A percentile compares a stretch with the other conserved stretches of the same genome.
Conservation (phyloP, 805 yeast genomes). For the Hanseniaspora meyeri region DNA sequence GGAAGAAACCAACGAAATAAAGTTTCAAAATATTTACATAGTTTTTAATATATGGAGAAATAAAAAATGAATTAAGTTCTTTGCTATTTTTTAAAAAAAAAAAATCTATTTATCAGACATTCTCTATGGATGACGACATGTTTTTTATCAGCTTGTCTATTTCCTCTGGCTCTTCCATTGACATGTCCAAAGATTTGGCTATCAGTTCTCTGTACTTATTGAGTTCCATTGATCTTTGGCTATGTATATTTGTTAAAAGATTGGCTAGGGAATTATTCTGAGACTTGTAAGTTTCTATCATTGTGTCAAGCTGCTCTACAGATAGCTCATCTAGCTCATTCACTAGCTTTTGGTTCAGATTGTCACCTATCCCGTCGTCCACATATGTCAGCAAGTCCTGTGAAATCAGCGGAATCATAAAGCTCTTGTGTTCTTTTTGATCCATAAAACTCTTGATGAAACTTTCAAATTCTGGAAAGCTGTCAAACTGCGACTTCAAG, state of each 20-base stretch:
- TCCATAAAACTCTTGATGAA: constrained; percentile 29
- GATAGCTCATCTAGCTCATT: not conserved
- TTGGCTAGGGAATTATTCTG: not conserved
- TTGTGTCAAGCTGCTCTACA: not conserved
- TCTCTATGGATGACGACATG: not conserved
- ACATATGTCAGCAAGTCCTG: constrained; percentile 2
- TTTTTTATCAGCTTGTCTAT: not conserved
- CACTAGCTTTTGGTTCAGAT: not conserved
- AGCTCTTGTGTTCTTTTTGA: not conserved
- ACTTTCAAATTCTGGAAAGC: constrained; percentile 50
- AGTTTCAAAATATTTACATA: not conserved
- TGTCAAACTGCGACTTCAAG: constrained; percentile 46
- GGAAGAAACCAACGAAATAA: constrained; percentile 34
- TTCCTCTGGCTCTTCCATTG: not conserved
- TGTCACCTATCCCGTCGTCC: not conserved
- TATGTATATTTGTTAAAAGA: not conserved
- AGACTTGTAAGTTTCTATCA: constrained; percentile 5
- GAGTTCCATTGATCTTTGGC: not conserved
- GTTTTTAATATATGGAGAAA: not conserved
- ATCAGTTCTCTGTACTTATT: constrained; percentile 5
- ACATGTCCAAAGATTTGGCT: constrained; percentile 8
- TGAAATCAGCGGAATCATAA: constrained; percentile 7
- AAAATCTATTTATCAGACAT: not conserved
- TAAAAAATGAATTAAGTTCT: not conserved
- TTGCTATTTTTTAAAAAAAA: not conserved